phyloP scores from a whole-genome alignment of 1,284 basidiomycete genomes.

The Ceratobasidium sp. region DNA sequence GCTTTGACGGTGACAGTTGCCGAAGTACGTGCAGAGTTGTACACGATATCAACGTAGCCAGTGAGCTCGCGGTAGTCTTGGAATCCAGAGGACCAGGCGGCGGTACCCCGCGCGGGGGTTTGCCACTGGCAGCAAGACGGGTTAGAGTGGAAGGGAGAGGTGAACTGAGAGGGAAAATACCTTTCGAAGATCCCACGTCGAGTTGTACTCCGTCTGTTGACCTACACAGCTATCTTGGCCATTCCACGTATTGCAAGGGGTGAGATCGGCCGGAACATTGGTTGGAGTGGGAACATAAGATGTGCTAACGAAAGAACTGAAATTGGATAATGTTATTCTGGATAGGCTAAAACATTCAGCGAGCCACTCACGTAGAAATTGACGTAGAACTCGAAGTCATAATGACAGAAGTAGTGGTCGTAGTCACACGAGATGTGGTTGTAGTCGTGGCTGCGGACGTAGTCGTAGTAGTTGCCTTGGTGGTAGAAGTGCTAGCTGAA shows the following conservation, averaged over 20 bases:
- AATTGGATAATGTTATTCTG: background rate
- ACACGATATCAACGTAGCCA: constrained; percentile 39
- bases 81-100: constrained; percentile 39
- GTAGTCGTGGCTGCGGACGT: constrained; percentile 19
- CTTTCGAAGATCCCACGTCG: constrained; percentile 32
- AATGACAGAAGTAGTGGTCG: constrained; percentile 1
- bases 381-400: background rate
- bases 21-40: constrained; percentile 40
- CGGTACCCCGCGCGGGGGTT: constrained; percentile 31
- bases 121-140: constrained; percentile 18
- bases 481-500: constrained; percentile 17
- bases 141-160: background rate
- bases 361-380: constrained; percentile 15
- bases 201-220: constrained; percentile 23
- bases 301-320: constrained; percentile 23
- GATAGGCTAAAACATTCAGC: background rate
- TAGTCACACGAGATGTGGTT: background rate
- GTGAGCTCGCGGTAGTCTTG: constrained; percentile 45
- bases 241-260: constrained; percentile 43
- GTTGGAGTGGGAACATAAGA: constrained; percentile 37
- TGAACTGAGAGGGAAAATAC: background rate
- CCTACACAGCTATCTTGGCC: constrained; percentile 31
- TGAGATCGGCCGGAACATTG: constrained; percentile 27
- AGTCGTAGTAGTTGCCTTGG: constrained; percentile 16
- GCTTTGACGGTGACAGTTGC: constrained; percentile 43